phyloP scores from a whole-genome alignment of 352 stramenopile species.

The Phytophthora vignae region DNA sequence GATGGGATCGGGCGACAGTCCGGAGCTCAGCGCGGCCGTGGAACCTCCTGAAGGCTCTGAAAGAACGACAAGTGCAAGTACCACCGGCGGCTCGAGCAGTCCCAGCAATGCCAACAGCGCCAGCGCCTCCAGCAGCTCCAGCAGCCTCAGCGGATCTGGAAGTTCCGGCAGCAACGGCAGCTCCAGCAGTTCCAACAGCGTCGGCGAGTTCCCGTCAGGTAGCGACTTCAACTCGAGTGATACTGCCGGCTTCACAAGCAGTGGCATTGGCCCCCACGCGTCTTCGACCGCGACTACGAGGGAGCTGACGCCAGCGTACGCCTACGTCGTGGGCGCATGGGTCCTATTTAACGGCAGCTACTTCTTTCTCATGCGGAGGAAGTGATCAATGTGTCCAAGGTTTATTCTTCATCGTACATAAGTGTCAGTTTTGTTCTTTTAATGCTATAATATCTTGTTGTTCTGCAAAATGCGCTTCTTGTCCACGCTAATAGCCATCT shows the following conservation, averaged over 20 bases:
- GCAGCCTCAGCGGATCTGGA: background rate
- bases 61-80: background rate
- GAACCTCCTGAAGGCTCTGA: constrained; percentile 19
- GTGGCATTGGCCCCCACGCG: constrained; percentile 30
- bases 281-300: constrained; percentile 42
- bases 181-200: constrained; percentile 22
- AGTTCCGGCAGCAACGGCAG: constrained; percentile 5
- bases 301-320: constrained; percentile 46
- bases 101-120: background rate
- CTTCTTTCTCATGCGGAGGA: constrained; percentile 58
- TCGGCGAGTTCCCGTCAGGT: constrained; percentile 17
- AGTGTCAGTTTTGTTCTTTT: constrained; percentile 31
- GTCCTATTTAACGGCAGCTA: constrained; percentile 63
- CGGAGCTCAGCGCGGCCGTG: constrained; percentile 6
- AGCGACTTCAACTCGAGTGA: constrained; percentile 33
- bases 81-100: background rate
- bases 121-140: background rate
- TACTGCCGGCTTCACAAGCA: constrained; percentile 29
- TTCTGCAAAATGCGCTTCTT: constrained; percentile 21
- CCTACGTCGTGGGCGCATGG: constrained; percentile 45
- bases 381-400: constrained; percentile 35
- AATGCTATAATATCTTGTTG: constrained; percentile 33
- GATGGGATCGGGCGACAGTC: constrained; percentile 15
- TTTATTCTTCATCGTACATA: constrained; percentile 36
- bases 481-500: background rate